These are phyloP conservation scores for Hericium alpestre DNA, from an alignment of 768 basidiomycete genomes.

Conservation along the genomic window DNA sequence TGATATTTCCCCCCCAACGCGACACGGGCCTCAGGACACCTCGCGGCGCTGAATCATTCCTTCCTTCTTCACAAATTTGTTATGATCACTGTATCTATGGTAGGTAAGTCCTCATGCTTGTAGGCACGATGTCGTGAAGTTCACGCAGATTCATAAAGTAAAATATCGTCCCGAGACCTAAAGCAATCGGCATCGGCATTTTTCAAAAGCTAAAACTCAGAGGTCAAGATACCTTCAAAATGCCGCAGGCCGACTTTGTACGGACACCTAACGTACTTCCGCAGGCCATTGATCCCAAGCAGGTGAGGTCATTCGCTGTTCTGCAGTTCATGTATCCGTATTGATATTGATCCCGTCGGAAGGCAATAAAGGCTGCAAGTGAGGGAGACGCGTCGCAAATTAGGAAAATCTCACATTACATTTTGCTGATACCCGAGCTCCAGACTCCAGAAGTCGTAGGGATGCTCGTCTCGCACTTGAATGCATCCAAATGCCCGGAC, in stretches of 20 bases:
- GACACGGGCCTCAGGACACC: too few relatives aligned
- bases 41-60: too few relatives aligned
- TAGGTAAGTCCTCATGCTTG: too few relatives aligned
- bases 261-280: neutral
- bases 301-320: neutral
- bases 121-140: too few relatives aligned
- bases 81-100: too few relatives aligned
- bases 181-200: too few relatives aligned
- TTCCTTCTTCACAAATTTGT: too few relatives aligned
- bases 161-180: too few relatives aligned
- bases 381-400: neutral
- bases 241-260: neutral
- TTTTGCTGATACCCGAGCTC: neutral
- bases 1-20: too few relatives aligned
- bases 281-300: neutral
- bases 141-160: too few relatives aligned
- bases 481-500: neutral
- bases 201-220: too few relatives aligned
- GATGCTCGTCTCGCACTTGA: neutral
- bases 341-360: too few relatives aligned
- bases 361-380: neutral
- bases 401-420: neutral
- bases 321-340: neutral
- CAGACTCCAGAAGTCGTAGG: neutral
- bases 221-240: neutral